Base-by-base conservation (phyloP, 163 green algal genomes). In the Scenedesmus sp. region DNA sequence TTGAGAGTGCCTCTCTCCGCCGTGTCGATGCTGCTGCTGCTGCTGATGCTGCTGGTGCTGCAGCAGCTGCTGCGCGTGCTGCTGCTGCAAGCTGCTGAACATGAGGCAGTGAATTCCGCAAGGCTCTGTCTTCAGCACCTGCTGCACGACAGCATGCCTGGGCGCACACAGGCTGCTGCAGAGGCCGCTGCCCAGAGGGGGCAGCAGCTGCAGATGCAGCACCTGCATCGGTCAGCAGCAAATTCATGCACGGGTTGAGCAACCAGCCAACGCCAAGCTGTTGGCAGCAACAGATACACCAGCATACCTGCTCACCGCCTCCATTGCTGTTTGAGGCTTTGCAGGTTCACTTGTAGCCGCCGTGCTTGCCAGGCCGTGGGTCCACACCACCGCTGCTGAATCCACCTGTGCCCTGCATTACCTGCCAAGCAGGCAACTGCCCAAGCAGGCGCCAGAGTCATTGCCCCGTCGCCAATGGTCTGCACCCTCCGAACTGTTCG, bases 61-160 rank as follows among this genome's bases (percentile, higher is more conserved):
- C 65, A 73, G 84, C 42, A 83, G 42, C 26, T 43, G 61, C 26
- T 35, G 24, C n/a, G 79, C 80, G 35, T 91, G 22, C 35, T 88
- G 37, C 30, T 46, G 10, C 6, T 68, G 80, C 44, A 91, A 37
- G 80, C 88, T 91, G 42, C n/a, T 79, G 80, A 91, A 88, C 56
- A 83, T 79, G 79, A 91, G 18, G 59, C 59, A 82, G 79, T 56
- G 46, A 10, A 91, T 88, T n/a, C 80, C 80, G 53, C n/a, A 16
- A 2, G 61, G 30, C 13, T 83, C 53, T 37, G 76, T 20, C 6
- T 16, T 53, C 49, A 68, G 42, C 73, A 35, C 42, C 80, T 88
- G 59, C 42, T 37, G 43, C 35, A 88, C 79, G 1, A 91, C 88
- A 30, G 80, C 88, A 44, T 53, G 37, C 68, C 88, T 56, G 16